Evolutionary conservation across 352 stramenopile species (phyloP).

Genomic region (Poterioochromonas sp.): DNA sequence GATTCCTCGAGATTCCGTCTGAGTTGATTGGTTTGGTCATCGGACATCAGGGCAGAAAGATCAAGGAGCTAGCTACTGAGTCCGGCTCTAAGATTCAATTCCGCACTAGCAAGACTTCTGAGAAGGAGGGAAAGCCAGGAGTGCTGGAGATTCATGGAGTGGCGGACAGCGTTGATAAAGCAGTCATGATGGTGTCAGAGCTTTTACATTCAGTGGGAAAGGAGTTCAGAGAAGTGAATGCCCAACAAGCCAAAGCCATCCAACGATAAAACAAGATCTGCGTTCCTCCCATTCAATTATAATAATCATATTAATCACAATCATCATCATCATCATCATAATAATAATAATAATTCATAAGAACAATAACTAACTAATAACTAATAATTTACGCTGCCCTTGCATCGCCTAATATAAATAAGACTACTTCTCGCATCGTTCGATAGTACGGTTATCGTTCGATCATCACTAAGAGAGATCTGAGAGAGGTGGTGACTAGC

Average conservation of each 20-base stretch:
- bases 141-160: neutral
- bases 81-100: constrained; percentile 21
- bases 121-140: constrained; percentile 13
- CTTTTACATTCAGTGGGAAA: neutral
- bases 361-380: no score
- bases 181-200: neutral
- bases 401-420: no score
- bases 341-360: no score
- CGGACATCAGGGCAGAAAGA: neutral
- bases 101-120: neutral
- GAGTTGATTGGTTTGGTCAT: constrained; percentile 25
- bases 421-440: no score
- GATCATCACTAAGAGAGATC: no score
- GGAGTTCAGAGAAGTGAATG: constrained; percentile 17
- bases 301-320: no score
- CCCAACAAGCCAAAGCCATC: neutral
- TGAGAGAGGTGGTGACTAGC: no score
- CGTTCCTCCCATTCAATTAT: no score
- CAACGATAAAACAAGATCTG: no score
- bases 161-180: neutral
- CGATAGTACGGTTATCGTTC: no score
- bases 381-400: no score
- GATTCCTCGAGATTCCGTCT: constrained; percentile 11
- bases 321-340: no score
- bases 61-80: constrained; percentile 22